phyloP scores from a whole-genome alignment of 345 rosid species.

The Gossypium sturtianum region DNA sequence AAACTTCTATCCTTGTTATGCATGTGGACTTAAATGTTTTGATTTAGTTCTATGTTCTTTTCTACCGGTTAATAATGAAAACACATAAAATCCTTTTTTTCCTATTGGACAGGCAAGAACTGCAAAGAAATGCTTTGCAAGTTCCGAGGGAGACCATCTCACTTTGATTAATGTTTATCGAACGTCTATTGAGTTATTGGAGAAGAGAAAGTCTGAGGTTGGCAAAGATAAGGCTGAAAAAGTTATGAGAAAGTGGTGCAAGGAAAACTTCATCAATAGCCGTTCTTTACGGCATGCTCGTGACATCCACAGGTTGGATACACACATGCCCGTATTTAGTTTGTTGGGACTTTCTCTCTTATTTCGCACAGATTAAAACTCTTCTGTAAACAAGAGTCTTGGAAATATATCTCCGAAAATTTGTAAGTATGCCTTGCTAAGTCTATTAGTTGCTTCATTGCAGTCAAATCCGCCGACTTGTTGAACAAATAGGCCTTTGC shows the following conservation, averaged over 20 bases:
- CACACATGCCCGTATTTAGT: neutral
- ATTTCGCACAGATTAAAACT: neutral
- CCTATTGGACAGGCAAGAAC: constrained; percentile 54
- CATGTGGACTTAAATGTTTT: neutral
- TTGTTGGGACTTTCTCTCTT: neutral
- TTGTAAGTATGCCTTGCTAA: neutral
- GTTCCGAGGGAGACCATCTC: constrained; percentile 85
- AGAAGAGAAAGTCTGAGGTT: constrained; percentile 40
- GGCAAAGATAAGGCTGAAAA: constrained; percentile 47
- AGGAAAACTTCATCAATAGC: constrained; percentile 64
- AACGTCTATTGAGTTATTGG: constrained; percentile 59
- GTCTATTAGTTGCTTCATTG: constrained; percentile 14
- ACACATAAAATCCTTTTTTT: neutral
- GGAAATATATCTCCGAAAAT: neutral
- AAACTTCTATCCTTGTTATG: neutral
- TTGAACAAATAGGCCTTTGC: constrained; percentile 70
- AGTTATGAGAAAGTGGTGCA: constrained; percentile 79
- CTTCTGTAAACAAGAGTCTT: neutral
- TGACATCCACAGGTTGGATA: constrained; percentile 59
- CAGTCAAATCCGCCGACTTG: constrained; percentile 76
- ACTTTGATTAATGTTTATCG: constrained; percentile 79
- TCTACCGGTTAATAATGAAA: neutral
- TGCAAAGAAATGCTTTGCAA: constrained; percentile 70
- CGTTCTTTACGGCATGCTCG: constrained; percentile 83
- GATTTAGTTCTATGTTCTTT: neutral